A percentile compares a stretch with the other conserved stretches of the same genome.
phyloP scores from a whole-genome alignment of 176 grass and related monocot genomes.

The Raddia guianensis region DNA sequence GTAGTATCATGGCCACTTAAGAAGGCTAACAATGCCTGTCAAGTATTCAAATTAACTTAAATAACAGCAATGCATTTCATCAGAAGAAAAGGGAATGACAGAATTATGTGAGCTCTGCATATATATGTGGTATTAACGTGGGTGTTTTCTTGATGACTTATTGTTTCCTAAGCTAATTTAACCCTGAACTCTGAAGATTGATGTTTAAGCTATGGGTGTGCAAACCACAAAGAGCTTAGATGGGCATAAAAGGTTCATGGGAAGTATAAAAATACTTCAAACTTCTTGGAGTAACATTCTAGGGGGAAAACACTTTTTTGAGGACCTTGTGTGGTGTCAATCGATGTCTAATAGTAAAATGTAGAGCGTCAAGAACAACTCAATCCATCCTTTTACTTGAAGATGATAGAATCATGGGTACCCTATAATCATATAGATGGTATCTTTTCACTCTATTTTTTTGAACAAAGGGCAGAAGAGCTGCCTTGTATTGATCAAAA shows the following conservation, averaged over 20 bases:
- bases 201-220: neutral
- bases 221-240: neutral
- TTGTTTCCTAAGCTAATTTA: neutral
- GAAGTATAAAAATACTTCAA: neutral
- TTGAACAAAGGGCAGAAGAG: neutral
- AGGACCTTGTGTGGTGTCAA: neutral
- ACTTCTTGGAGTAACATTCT: neutral
- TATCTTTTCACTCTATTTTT: neutral
- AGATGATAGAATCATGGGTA: neutral
- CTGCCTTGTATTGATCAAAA: too few species aligned
- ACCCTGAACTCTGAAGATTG: neutral
- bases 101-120: neutral
- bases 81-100: neutral
- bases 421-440: neutral
- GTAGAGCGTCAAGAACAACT: neutral
- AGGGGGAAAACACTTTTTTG: neutral
- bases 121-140: neutral
- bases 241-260: neutral
- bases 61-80: neutral
- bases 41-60: constrained; percentile 26
- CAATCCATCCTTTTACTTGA: neutral
- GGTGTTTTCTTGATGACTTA: neutral
- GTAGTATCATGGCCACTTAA: neutral
- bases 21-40: neutral
- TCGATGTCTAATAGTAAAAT: neutral